These are phyloP conservation scores for Myxozyma mucilagina DNA, from an alignment of 805 yeast species.

Conservation along the genomic window DNA sequence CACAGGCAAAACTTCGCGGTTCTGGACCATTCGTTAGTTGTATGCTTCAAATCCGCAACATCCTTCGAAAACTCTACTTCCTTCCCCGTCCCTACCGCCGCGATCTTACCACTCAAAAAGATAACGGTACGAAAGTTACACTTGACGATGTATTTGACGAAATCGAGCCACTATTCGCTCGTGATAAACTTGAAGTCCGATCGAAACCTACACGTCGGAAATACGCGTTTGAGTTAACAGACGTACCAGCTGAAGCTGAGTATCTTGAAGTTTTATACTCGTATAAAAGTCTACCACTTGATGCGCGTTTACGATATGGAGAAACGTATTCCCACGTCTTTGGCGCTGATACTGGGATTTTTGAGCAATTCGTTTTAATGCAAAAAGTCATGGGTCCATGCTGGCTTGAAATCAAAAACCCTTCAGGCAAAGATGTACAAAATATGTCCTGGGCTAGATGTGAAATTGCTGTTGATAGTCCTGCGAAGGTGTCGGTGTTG, in stretches of 20 bases:
- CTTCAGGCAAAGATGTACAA: conserved; percentile 57
- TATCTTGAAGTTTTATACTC: conserved; percentile 81
- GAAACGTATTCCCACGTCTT: conserved; percentile 75
- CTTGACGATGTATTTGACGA: conserved; percentile 77
- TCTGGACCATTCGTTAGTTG: conserved; percentile 60
- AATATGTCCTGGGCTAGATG: conserved; percentile 73
- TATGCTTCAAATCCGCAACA: conserved; percentile 69
- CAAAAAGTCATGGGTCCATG: conserved; percentile 95
- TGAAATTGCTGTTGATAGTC: conserved; percentile 58
- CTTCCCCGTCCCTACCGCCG: conserved; percentile 58
- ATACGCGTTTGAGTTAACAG: conserved; percentile 85
- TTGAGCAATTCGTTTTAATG: conserved; percentile 83
- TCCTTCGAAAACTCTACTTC: conserved; percentile 71
- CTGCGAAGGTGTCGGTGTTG: conserved; percentile 48
- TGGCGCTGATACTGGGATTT: conserved; percentile 70
- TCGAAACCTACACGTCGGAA: conserved; percentile 72
- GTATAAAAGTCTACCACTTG: conserved; percentile 53
- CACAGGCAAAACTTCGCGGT: conserved; percentile 48
- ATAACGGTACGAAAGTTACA: conserved; percentile 45
- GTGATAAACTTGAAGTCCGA: conserved; percentile 62
- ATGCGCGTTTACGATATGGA: conserved; percentile 58
- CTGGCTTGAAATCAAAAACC: conserved; percentile 77
- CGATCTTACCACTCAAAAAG: conserved; percentile 43
- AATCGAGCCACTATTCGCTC: conserved; percentile 62
- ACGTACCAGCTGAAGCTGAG: conserved; percentile 74